Percentiles rank a stretch among this genome's conserved stretches.
Conservation (phyloP, 78 protist species). For the Speleostelium caveatum region DNA sequence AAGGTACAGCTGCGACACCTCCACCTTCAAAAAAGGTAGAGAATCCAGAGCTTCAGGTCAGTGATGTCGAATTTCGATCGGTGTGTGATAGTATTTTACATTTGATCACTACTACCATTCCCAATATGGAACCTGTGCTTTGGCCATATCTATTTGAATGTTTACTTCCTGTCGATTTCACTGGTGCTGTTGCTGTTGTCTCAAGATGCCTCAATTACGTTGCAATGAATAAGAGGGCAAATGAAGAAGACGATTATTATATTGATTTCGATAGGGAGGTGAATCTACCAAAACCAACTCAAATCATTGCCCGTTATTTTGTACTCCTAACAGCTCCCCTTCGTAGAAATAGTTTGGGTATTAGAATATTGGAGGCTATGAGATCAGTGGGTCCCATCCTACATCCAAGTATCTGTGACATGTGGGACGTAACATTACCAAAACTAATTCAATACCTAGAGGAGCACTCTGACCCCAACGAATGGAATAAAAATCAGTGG, state of each 20-base stretch:
- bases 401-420: constrained; percentile 82
- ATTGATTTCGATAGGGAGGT: constrained; percentile 84
- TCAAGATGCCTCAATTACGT: constrained; percentile 45
- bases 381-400: constrained; percentile 66
- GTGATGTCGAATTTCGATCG: constrained; percentile 57
- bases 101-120: constrained; percentile 76
- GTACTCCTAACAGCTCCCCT: constrained; percentile 65
- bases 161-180: constrained; percentile 29
- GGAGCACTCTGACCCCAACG: constrained; percentile 15
- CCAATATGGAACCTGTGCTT: constrained; percentile 71
- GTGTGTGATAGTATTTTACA: constrained; percentile 80
- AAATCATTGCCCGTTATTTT: constrained; percentile 72
- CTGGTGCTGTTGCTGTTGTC: constrained; percentile 54
- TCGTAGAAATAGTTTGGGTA: constrained; percentile 68
- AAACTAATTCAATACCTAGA: constrained; percentile 51
- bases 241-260: constrained; percentile 62
- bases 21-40: not conserved
- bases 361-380: constrained; percentile 32
- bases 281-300: constrained; percentile 85
- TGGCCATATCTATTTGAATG: constrained; percentile 86
- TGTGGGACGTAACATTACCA: constrained; percentile 87
- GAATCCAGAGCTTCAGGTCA: constrained; percentile 13
- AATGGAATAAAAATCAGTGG: constrained; percentile 51
- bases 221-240: constrained; percentile 37
- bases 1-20: not conserved